phyloP scores from a whole-genome alignment of 2,329 filamentous ascomycete species.

The Geosmithia morbida region DNA sequence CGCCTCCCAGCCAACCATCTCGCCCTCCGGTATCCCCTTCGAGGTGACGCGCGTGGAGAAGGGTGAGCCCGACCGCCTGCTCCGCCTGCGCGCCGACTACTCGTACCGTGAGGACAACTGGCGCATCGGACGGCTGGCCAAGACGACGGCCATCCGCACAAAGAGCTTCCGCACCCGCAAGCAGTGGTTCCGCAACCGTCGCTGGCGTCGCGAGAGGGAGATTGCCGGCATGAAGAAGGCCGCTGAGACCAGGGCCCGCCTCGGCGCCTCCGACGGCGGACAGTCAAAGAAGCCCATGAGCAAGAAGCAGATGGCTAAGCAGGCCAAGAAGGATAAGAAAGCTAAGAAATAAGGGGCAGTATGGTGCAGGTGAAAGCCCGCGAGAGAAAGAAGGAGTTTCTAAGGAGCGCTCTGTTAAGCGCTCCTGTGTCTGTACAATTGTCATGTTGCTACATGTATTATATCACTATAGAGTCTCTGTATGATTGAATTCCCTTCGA shows the following conservation, averaged over 20 bases:
- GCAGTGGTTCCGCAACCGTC: slow-evolving; percentile 28
- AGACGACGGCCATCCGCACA: slow-evolving; percentile 33
- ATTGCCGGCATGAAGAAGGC: slow-evolving; percentile 25
- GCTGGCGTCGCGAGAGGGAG: slow-evolving; percentile 26
- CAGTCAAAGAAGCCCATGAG: slow-evolving; percentile 14
- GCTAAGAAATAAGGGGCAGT: slow-evolving; percentile 17
- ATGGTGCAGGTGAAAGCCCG: not conserved
- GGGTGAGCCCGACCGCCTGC: slow-evolving; percentile 29
- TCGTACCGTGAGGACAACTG: slow-evolving; percentile 47
- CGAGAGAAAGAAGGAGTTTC: not conserved
- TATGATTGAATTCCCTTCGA: not conserved
- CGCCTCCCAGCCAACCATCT: slow-evolving; percentile 22
- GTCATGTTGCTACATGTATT: not conserved
- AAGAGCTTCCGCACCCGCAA: slow-evolving; percentile 36
- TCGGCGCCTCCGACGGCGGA: slow-evolving; percentile 12
- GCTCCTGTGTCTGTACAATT: not conserved
- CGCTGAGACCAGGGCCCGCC: slow-evolving; percentile 15
- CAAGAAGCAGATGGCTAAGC: slow-evolving; percentile 19
- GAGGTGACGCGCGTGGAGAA: slow-evolving; percentile 25
- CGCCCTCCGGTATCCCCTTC: slow-evolving; percentile 34
- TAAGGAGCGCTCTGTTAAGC: not conserved
- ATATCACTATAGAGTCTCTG: not conserved
- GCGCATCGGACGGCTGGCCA: slow-evolving; percentile 38
- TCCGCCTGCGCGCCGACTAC: slow-evolving; percentile 38
- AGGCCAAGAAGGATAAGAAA: slow-evolving; percentile 15